Evolutionary conservation across 2,329 filamentous ascomycete genomes (phyloP), one percentile per base, ranked within the genome.

Genomic region (Clonostachys sp.): DNA sequence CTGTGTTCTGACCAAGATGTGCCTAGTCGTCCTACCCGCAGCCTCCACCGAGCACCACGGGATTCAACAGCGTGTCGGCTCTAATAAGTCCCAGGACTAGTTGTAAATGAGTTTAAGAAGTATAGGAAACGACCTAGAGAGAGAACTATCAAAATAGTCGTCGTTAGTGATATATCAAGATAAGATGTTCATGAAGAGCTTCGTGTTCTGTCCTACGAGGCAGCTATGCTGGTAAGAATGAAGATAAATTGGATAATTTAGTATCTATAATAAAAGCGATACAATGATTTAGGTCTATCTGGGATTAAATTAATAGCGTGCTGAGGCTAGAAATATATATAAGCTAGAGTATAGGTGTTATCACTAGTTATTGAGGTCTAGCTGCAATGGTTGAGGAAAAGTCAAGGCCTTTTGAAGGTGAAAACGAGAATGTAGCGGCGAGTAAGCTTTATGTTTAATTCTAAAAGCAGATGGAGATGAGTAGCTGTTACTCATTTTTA

Each of bases 121-220:
- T 24, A 24, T 24, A 24, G 24, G 24, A 24, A 24, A 24, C 7
- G 24, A 7, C 24, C 83, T 7, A 91, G 84, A 45, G 60, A 54
- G 57, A 50, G 52, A 39, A 84, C 91, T 61, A 88, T 91, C 63
- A 91, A 95, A 88, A 83, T 81, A 55, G 75, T 92, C 47, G 81
- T 85, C 30, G 80, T 82, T 48, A 78, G 84, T 59, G 89, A 88
- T 34, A 78, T 74, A 33, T 87, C 81, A 10, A 74, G 90, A 45
- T 89, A 95, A 63, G 88, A 91, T 47, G 86, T 89, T 1, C 91
- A 96, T 67, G 91, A 96, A 70, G 73, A 92, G 66, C 91, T 96
- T 58, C 85, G 86, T 8, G 87, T 96, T 2, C 76, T 96, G 41
- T 88, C 80, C 3, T 86, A 91, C 69, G 74, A 95, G 68, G 89